These are phyloP conservation scores for Neurospora terricola DNA, from an alignment of 495 filamentous ascomycete species.

Conservation along the genomic window DNA sequence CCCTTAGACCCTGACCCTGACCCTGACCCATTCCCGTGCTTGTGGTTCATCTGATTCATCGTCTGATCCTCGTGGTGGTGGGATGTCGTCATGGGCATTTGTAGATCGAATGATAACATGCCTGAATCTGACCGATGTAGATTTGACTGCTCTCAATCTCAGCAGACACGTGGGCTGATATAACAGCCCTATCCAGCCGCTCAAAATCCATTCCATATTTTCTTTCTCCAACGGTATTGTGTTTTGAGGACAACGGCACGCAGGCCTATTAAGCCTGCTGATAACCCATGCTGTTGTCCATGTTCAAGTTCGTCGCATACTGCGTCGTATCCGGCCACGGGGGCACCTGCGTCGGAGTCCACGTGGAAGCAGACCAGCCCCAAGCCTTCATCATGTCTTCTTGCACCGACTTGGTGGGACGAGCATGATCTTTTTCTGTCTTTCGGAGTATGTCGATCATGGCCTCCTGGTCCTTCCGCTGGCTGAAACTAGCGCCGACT, in stretches of 20 bases:
- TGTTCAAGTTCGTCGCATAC: background rate
- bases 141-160: background rate
- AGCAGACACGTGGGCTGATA: background rate
- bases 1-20: background rate
- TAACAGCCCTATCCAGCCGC: background rate
- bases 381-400: slow-evolving; percentile 30
- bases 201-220: background rate
- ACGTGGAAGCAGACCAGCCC: slow-evolving; percentile 21
- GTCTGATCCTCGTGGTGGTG: background rate
- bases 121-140: background rate
- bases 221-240: background rate
- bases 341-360: background rate
- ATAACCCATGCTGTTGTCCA: background rate
- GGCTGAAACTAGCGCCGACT: slow-evolving; percentile 7
- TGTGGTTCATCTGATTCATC: background rate
- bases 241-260: background rate
- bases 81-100: background rate
- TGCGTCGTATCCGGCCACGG: slow-evolving; percentile 5
- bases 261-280: background rate
- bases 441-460: slow-evolving; percentile 31
- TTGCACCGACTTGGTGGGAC: slow-evolving; percentile 33
- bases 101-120: background rate
- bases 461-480: slow-evolving; percentile 29
- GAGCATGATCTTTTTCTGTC: slow-evolving; percentile 35
- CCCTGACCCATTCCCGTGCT: background rate